Evolutionary conservation across 2,329 filamentous ascomycete genomes (phyloP), one percentile per base, ranked within the genome.

Genomic region (Hypoxylon sp.): DNA sequence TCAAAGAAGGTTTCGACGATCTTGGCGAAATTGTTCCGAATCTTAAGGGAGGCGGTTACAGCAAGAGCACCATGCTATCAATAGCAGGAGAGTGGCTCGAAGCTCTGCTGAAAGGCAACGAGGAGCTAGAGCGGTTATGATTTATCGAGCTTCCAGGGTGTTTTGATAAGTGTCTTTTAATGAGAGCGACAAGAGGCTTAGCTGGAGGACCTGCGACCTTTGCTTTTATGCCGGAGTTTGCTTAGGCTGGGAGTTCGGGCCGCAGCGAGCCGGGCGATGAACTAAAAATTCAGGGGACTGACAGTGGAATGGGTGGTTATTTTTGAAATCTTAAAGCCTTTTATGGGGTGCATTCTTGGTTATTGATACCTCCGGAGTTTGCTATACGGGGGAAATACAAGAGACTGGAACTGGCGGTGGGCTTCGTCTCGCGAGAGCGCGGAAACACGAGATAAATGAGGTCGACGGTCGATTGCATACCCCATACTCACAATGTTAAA

Each of bases 11-110:
- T 0, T 97, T 95, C 71, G 91, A 93, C 44, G 91, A 95, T 61
- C 80, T 97, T n/a, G 87, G 87, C 68, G 84, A 88, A 26, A 82
- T 96, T 20, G 91, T 97, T 0, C 93, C 93, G 0, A 90, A 89
- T 14, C 82, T 96, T 9, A 86, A 85, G 58, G 89, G 87, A 24
- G 91, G 91, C 7, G 91, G 91, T 0, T 89, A 93, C 70, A 96
- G 92, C 80, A 97, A 96, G 80, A 94, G 91, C 75, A 89, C 88
- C 6, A 90, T 93, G 76, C 83, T 97, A 38, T 84, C 86, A 16
- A 90, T 93, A 78, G 87, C 92, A 2, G 91, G 89, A 12, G 89
- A 92, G 69, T 96, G 91, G 84, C 80, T 97, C n/a, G 88, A 94
- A 67, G 86, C 90, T 14, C 75, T 96, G 18, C 78, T 93, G 11